A percentile compares a stretch with the other conserved stretches of the same genome.
Conservation (phyloP, 2,329 filamentous ascomycete genomes). For the Epichloe scottii region DNA sequence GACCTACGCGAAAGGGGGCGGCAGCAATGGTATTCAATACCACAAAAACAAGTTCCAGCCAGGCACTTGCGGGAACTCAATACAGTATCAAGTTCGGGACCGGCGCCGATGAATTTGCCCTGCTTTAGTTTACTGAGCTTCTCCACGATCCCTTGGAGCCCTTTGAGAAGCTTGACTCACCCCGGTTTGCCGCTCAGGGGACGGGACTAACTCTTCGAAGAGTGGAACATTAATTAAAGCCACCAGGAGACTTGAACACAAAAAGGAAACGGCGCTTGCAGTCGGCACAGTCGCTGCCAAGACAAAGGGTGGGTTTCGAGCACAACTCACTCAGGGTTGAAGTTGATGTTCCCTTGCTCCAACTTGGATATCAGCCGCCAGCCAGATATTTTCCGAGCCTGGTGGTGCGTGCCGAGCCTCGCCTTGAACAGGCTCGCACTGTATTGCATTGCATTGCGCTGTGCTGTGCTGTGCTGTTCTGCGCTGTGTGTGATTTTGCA, state of each 20-base stretch:
- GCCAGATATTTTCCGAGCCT: neutral
- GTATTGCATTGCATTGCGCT: neutral
- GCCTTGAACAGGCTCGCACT: neutral
- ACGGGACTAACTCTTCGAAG: neutral
- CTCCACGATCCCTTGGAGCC: conserved; percentile 2
- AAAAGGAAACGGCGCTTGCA: neutral
- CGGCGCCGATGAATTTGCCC: too few relatives aligned
- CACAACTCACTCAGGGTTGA: neutral
- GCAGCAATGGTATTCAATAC: neutral
- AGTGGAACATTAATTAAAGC: conserved; percentile 7
- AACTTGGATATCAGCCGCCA: neutral
- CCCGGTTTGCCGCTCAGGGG: neutral
- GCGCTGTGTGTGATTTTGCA: too few relatives aligned
- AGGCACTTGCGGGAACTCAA: too few relatives aligned
- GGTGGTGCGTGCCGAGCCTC: neutral
- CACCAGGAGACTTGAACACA: neutral
- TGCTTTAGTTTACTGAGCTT: neutral
- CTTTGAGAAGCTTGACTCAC: neutral
- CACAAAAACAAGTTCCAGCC: neutral
- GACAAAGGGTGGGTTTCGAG: neutral
- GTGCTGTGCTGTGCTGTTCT: too few relatives aligned
- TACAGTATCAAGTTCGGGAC: neutral
- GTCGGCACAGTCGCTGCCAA: neutral
- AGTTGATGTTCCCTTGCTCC: neutral
- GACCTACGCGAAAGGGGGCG: neutral